phyloP scores from a whole-genome alignment of 306 rosid species.

The Fagus sylvatica region DNA sequence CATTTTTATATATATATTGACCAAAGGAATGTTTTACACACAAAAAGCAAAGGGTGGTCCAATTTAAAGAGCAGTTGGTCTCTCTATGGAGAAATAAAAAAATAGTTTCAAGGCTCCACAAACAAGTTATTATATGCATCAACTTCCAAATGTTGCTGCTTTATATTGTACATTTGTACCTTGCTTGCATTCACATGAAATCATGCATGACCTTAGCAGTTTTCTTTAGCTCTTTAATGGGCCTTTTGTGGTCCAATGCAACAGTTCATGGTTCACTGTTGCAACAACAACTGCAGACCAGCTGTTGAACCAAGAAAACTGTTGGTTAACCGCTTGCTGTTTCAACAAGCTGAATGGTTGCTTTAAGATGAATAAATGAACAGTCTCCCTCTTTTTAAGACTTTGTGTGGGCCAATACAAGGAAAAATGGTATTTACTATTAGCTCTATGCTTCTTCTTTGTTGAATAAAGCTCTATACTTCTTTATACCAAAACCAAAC shows the following conservation, averaged over 20 bases:
- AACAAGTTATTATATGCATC: background rate
- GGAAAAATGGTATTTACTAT: conserved; percentile 1
- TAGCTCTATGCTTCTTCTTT: background rate
- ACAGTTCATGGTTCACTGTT: background rate
- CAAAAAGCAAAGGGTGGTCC: conserved; percentile 33
- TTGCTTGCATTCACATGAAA: conserved; percentile 24
- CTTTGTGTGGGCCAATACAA: conserved; percentile 15
- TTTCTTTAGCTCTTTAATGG: background rate
- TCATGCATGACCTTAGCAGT: background rate
- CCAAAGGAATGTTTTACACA: background rate
- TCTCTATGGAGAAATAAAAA: background rate
- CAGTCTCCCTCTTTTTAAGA: conserved; percentile 9
- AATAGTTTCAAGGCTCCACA: background rate
- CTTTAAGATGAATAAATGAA: conserved; percentile 38
- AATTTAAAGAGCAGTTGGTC: conserved; percentile 7
- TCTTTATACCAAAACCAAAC: conserved; percentile 36
- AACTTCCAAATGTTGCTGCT: conserved; percentile 6
- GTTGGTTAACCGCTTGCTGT: conserved; percentile 25
- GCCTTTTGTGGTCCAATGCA: conserved; percentile 38
- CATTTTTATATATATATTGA: conserved; percentile 7
- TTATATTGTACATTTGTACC: background rate
- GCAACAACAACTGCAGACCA: background rate
- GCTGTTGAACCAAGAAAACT: conserved; percentile 20
- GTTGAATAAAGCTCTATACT: background rate
- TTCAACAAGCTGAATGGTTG: conserved; percentile 31